A percentile compares a stretch with the other conserved stretches of the same genome.
These are phyloP conservation scores for Lactifluus echinatus DNA, from an alignment of 768 basidiomycete genomes.

Conservation along the genomic window DNA sequence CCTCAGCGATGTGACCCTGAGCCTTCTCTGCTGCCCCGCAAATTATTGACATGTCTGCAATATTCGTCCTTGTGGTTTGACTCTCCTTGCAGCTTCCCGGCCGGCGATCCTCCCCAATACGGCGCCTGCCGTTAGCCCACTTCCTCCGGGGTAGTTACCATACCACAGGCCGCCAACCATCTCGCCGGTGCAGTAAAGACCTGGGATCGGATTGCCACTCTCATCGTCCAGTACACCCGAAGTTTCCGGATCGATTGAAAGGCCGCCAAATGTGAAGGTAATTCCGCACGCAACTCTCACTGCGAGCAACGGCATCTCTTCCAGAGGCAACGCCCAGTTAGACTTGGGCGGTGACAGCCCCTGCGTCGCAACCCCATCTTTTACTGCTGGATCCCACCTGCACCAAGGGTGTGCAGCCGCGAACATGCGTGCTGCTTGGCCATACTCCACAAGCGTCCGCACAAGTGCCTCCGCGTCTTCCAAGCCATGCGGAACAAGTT, in stretches of 20 bases:
- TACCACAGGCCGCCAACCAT: conserved; percentile 60
- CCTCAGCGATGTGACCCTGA: background rate
- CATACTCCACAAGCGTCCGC: conserved; percentile 42
- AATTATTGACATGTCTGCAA: background rate
- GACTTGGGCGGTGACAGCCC: conserved; percentile 45
- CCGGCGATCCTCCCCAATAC: conserved; percentile 47
- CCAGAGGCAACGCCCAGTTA: conserved; percentile 58
- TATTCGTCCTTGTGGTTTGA: background rate
- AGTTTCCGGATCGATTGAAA: conserved; percentile 49
- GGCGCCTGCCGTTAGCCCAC: conserved; percentile 54
- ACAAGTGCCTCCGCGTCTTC: conserved; percentile 35
- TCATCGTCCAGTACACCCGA: conserved; percentile 41
- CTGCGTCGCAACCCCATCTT: conserved; percentile 52
- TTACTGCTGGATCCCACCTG: conserved; percentile 55
- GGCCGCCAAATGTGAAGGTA: conserved; percentile 66
- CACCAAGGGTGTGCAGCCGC: conserved; percentile 28
- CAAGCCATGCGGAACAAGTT: conserved; percentile 39
- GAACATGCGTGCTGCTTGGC: conserved; percentile 37
- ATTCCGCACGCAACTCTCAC: conserved; percentile 63
- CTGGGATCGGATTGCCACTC: conserved; percentile 36
- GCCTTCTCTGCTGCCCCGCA: conserved; percentile 31
- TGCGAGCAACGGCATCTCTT: conserved; percentile 48
- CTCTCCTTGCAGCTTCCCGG: background rate
- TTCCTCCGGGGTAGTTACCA: conserved; percentile 62
- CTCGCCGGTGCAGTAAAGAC: conserved; percentile 60